Percentiles rank a stretch among this genome's conserved stretches.
Evolutionary conservation across 1,284 basidiomycete species (phyloP).

Genomic region (Entoloma clypeatum): DNA sequence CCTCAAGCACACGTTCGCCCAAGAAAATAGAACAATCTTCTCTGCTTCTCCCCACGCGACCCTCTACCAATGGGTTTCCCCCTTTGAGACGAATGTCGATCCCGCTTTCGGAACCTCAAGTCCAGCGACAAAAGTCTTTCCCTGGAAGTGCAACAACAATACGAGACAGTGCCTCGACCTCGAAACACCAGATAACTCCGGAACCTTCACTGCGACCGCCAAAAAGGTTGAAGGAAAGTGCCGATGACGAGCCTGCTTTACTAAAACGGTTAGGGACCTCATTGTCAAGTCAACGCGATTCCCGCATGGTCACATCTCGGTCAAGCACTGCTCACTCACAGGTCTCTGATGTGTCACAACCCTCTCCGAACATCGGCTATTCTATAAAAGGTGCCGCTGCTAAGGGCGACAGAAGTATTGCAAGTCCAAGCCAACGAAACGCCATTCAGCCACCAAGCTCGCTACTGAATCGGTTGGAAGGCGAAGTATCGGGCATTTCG

Average conservation of each 20-base stretch:
- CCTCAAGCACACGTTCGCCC: conserved; percentile 9
- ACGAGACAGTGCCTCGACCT: conserved; percentile 7
- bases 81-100: conserved; percentile 16
- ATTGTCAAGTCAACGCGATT: conserved; percentile 10
- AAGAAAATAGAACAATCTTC: conserved; percentile 9
- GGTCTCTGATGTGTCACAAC: conserved; percentile 5
- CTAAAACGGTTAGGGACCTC: conserved; percentile 37
- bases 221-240: conserved; percentile 33
- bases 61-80: conserved; percentile 9
- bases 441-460: conserved; percentile 25
- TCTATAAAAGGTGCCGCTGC: conserved; percentile 57
- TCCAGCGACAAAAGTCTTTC: conserved; percentile 7
- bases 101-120: conserved; percentile 6
- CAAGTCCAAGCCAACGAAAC: conserved; percentile 1
- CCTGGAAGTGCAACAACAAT: not conserved
- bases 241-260: conserved; percentile 34
- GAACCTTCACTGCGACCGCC: conserved; percentile 27
- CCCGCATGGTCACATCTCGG: conserved; percentile 22
- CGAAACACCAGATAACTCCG: conserved; percentile 13
- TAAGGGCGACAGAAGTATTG: conserved; percentile 16
- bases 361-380: conserved; percentile 34
- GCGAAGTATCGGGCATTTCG: too few species aligned
- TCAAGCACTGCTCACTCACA: conserved; percentile 8
- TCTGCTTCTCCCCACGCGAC: conserved; percentile 13
- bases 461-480: conserved; percentile 42